Evolutionary conservation across 1,139 yeast species (phyloP), one percentile per base, ranked within the genome.

Genomic region (Geotrichum fermentans): DNA sequence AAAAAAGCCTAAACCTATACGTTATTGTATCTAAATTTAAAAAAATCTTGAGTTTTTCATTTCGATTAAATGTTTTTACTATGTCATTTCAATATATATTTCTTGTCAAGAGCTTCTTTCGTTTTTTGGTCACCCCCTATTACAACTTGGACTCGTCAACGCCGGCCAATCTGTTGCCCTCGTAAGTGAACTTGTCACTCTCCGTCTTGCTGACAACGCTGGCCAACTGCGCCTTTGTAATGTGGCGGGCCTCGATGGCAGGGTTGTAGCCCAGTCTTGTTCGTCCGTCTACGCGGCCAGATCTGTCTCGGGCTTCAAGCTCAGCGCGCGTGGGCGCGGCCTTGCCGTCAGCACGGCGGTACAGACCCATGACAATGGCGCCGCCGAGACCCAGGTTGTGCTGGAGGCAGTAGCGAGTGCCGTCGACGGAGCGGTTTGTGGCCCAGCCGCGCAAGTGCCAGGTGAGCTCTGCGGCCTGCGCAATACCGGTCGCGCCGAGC

Each of bases 381-480:
- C 64, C 64, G 14, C 64, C 64, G 1, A 61, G 54, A 7, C 66
- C 66, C 22, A 62, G 54, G 36, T 62, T 62, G 50, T 62, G 66
- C 53, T 62, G 66, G 26, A 62, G 53, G 18, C 58, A 57, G 45
- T 59, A 55, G 28, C 57, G 51, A 16, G 60, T 56, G 32, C 56
- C 49, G 17, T 58, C 58, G 20, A 62, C 63, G 2, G 56, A 47
- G 10, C 66, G 58, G 51, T 62, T 62, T 18, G 57, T 57, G 11
- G 65, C 62, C 63, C 65, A 61, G 10, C 65, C 65, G 34, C 66
- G 57, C 33, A 62, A 45, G 41, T 62, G 66, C 65, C 65, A 62
- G 17, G 56, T 59, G 8, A 62, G 55, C 45, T 62, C 66, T 3
- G 62, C 57, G 47, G 62, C 60, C 50, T 62, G 65, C 7, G 65